Percentiles rank a stretch among this genome's conserved stretches.
Conservation (phyloP, 331 rosid species). For the Malus hybrid region DNA sequence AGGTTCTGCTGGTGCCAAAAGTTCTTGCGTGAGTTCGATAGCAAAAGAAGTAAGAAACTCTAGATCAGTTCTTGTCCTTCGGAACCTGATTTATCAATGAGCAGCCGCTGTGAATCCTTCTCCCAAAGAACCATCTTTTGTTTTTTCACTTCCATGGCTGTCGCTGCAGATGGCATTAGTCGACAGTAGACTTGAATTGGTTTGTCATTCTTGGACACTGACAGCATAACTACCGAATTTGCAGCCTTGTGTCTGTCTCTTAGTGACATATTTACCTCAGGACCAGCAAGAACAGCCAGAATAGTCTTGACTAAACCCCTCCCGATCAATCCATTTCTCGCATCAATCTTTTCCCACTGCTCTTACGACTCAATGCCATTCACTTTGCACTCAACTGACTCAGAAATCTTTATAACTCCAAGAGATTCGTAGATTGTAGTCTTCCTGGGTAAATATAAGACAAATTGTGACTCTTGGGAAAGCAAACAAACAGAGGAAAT, state of each 20-base stretch:
- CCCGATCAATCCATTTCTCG: neutral
- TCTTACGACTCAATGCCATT: neutral
- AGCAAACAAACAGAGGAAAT: conserved; percentile 6
- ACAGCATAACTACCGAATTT: neutral
- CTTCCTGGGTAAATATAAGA: neutral
- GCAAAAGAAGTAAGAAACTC: conserved; percentile 8
- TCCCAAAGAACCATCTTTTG: conserved; percentile 6
- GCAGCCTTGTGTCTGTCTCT: conserved; percentile 1
- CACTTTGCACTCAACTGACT: conserved; percentile 1
- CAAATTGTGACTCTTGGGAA: neutral
- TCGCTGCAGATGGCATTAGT: neutral
- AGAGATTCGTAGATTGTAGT: neutral
- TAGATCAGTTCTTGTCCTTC: neutral
- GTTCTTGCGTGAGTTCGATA: neutral
- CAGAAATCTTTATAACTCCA: conserved; percentile 3
- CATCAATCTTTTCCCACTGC: neutral
- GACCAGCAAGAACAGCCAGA: conserved; percentile 8
- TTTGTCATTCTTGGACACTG: neutral
- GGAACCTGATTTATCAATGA: neutral
- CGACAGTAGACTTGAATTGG: neutral
- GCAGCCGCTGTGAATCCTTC: neutral
- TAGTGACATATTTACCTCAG: neutral
- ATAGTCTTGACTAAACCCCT: conserved; percentile 1
- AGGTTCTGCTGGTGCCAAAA: neutral
- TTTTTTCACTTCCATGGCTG: neutral